Evolutionary conservation across 352 stramenopile genomes (phyloP).

Genomic region (Phytophthora syringae): DNA sequence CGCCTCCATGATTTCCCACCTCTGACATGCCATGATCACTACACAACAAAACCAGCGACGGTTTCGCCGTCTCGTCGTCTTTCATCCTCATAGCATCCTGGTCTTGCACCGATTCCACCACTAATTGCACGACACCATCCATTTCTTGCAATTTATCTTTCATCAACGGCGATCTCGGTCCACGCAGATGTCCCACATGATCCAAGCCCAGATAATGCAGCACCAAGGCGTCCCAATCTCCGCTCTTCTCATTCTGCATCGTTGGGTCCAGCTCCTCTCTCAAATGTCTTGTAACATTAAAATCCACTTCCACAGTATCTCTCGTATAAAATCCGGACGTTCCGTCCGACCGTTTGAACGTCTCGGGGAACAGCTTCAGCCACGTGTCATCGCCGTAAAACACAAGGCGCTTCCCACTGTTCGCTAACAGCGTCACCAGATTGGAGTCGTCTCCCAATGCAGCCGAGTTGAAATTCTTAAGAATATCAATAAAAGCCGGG

Average conservation of each 20-base stretch:
- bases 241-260: constrained; percentile 65
- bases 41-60: constrained; percentile 82
- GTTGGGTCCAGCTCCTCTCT: constrained; percentile 81
- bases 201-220: constrained; percentile 90
- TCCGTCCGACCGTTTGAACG: constrained; percentile 75
- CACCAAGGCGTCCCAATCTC: constrained; percentile 86
- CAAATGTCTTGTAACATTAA: constrained; percentile 88
- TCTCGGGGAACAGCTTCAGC: constrained; percentile 85
- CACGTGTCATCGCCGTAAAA: constrained; percentile 93
- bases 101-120: constrained; percentile 61
- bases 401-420: constrained; percentile 64
- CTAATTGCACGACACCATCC: constrained; percentile 69
- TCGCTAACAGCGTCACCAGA: constrained; percentile 61
- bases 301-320: constrained; percentile 87
- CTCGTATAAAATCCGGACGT: constrained; percentile 91
- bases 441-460: constrained; percentile 76
- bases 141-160: constrained; percentile 85
- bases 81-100: constrained; percentile 57
- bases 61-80: constrained; percentile 25
- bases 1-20: constrained; percentile 86
- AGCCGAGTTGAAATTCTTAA: constrained; percentile 92
- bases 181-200: constrained; percentile 84
- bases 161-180: constrained; percentile 83
- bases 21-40: constrained; percentile 93
- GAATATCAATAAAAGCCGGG: constrained; percentile 90